Conservation (phyloP, 2,329 filamentous ascomycete genomes). For the Aspergillus novofumigatus region DNA sequence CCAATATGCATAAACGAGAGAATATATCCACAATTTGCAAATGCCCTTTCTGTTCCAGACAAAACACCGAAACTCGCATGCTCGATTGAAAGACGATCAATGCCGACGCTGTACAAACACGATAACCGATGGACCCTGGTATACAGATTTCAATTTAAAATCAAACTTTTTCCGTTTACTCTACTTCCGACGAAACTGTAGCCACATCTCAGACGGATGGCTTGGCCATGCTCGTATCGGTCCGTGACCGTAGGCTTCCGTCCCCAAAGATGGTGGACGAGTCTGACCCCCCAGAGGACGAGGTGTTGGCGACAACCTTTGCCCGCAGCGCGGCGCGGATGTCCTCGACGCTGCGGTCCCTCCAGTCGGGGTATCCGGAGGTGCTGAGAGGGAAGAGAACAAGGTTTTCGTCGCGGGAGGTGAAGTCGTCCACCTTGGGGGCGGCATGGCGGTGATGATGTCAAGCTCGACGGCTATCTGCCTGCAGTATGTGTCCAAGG, state of each 20-base stretch:
- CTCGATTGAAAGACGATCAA: slow-evolving; percentile 13
- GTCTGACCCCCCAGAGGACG: slow-evolving; percentile 16
- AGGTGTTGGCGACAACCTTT: slow-evolving; percentile 29
- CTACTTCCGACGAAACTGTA: background rate
- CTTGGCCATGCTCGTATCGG: slow-evolving; percentile 9
- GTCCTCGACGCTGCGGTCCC: slow-evolving; percentile 43
- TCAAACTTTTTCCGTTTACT: slow-evolving; percentile 13
- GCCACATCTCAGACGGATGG: slow-evolving; percentile 13
- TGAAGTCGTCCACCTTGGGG: slow-evolving; percentile 52
- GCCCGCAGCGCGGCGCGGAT: slow-evolving; percentile 41
- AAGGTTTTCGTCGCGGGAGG: slow-evolving; percentile 31
- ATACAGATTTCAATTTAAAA: slow-evolving; percentile 3
- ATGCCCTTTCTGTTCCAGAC: slow-evolving; percentile 9
- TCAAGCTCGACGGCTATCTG: slow-evolving; percentile 72
- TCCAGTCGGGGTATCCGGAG: slow-evolving; percentile 48
- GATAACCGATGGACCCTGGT: background rate
- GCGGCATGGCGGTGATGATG: slow-evolving; percentile 59
- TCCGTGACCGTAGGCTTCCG: slow-evolving; percentile 7
- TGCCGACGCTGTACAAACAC: slow-evolving; percentile 11
- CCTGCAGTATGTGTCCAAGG: slow-evolving; percentile 70
- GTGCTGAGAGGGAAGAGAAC: slow-evolving; percentile 39
- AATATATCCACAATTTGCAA: background rate
- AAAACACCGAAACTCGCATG: slow-evolving; percentile 27
- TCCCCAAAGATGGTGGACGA: slow-evolving; percentile 16
- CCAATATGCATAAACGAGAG: background rate